Evolutionary conservation across 441 rosid genomes (phyloP), one percentile per base, ranked within the genome.

Genomic region (Populus hybrid): DNA sequence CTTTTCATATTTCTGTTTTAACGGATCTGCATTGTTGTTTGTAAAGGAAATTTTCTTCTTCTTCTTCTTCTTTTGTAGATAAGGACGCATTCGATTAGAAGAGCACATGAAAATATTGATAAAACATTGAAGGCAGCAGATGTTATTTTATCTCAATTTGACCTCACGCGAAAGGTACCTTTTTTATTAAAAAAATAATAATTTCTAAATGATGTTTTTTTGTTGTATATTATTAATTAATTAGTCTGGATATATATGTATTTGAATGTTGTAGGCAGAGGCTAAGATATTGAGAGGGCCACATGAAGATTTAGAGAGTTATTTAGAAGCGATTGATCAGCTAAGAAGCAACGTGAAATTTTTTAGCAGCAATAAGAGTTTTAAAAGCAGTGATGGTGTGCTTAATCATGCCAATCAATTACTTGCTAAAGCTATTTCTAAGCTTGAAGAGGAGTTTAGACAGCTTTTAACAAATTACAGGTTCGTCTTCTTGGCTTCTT

Each of bases 221-320:
- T 4, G 6, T 14, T 50, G 57, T 50, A 50, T 50, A 50, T 50
- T 30, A 30, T 30, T 30, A 30, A 30, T 67, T 30, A 67, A 67
- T 12, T 16, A 18, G 16, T 0, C 18, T 73, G 23, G 35, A 18
- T 5, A 70, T 30, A 30, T 30, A 30, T 59, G 11, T 26, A 34
- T 72, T 36, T 57, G 35, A n/a, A 26, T 65, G 32, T 73, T 81
- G 72, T 74, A 96, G 99, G 97, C 95, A 21, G 99, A 96, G 88
- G 99, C 98, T 38, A 94, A 96, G 84, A 91, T 94, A 81, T 83
- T 96, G 78, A 90, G 92, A 88, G 99, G 98, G 71, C 98, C 99
- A 38, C 99, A 94, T 74, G 99, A 94, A 81, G 98, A 92, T 78
- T 90, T 94, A 2, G 98, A 94, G 77, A 91, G 92, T 79, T 96